Percentiles rank a stretch among this genome's conserved stretches.
Evolutionary conservation across 331 rosid genomes (phyloP).

Genomic region (Pyrus hybrid): DNA sequence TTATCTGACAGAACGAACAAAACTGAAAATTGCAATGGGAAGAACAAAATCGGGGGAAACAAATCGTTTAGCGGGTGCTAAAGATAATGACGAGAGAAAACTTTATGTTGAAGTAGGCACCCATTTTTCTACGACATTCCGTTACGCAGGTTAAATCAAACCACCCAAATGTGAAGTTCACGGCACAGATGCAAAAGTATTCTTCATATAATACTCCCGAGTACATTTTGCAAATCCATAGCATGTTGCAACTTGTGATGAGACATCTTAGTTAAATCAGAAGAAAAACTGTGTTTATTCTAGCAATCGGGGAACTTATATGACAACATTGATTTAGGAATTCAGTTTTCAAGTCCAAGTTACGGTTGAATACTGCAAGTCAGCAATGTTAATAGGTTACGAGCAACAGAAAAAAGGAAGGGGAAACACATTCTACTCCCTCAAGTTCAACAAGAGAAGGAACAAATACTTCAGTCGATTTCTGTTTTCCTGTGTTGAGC

Average conservation of each 20-base stretch:
- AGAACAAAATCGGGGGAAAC: neutral
- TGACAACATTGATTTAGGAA: neutral
- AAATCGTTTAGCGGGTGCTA: neutral
- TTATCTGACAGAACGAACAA: neutral
- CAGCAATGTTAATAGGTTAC: neutral
- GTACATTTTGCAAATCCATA: neutral
- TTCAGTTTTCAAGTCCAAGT: neutral
- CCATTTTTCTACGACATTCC: neutral
- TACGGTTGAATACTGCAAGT: neutral
- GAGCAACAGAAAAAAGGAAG: neutral
- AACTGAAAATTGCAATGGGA: neutral
- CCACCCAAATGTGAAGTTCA: neutral
- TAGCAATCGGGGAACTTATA: neutral
- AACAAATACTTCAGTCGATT: neutral
- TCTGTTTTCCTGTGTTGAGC: neutral
- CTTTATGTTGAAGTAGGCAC: neutral
- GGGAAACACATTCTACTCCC: neutral
- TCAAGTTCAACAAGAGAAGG: neutral
- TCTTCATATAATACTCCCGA: neutral
- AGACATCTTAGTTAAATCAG: neutral
- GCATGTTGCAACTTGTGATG: neutral
- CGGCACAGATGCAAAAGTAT: neutral
- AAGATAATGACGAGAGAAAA: neutral
- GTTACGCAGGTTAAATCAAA: neutral
- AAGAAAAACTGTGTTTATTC: neutral